Evolutionary conservation across 805 yeast species (phyloP), one percentile per base, ranked within the genome.

Genomic region (Soucietia sequanensis): DNA sequence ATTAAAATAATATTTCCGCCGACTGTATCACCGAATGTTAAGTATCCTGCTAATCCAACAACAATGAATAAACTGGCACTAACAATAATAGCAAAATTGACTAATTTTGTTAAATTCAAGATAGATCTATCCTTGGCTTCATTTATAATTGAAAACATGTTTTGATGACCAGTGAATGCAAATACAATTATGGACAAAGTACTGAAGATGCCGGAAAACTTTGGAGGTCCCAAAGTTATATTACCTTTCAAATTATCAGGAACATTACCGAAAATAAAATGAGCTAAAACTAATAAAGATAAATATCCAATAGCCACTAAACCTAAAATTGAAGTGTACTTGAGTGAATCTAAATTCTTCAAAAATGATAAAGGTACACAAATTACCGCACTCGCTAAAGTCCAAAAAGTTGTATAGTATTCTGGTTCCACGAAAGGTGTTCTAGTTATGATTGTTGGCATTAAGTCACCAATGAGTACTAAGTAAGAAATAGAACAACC

Each of bases 101-200:
- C 63, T 19, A 82, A 75, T 18, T 44, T 54, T 4, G 64, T 40
- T 2, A 77, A 62, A 14, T 35, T 41, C 4, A 35, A 39, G n/a
- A 75, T 61, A 0, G 83, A 63, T 41, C 72, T 73, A 45, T 78
- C 78, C 20, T 58, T 60, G 19, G 90, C 72, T 62, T 91, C 98
- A 50, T 90, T 91, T 35, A 89, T 76, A 36, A 90, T 76, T 1
- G 95, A 79, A 50, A 87, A 88, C 88, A 87, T 87, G 62, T 91
- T 91, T 58, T 91, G 97, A 54, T 91, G 97, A 50, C 97, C 93
- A 0, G 98, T 91, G 60, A 80, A 91, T 0, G 96, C 96, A 68
- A 91, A 90, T 10, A 91, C 91, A 47, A 89, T 81, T 43, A 90
- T 84, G n/a, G 97, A 95, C 55, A 90, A 78, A 8, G 93, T 79